These are phyloP conservation scores for Penicillium thymicola DNA, from an alignment of 2,329 filamentous ascomycete genomes.

Conservation along the genomic window DNA sequence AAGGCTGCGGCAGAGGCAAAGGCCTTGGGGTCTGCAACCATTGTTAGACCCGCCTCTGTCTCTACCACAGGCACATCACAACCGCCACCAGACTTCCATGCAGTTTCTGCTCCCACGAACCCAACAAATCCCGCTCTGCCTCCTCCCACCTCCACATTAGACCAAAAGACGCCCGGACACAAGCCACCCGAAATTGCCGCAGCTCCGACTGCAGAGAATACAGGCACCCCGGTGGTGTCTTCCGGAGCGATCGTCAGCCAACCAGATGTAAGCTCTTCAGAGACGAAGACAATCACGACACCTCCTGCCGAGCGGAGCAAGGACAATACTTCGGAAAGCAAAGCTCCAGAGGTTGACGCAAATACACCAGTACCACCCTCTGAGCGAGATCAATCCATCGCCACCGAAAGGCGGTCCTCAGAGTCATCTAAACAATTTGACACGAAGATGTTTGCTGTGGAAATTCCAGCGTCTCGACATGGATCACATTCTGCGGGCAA, in stretches of 20 bases:
- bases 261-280: not conserved
- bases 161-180: not conserved
- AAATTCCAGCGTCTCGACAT: not conserved
- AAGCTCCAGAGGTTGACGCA: not conserved
- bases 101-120: not conserved
- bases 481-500: not conserved
- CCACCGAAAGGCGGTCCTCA: not conserved
- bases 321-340: not conserved
- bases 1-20: constrained; percentile 24
- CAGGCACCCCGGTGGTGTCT: not conserved
- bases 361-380: not conserved
- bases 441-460: constrained; percentile 1
- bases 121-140: not conserved
- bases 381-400: not conserved
- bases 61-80: constrained; percentile 3
- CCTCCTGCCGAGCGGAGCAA: not conserved
- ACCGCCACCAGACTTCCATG: not conserved
- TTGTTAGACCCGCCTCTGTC: constrained; percentile 6
- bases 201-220: not conserved
- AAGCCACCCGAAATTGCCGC: not conserved
- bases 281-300: not conserved
- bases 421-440: not conserved
- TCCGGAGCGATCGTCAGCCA: not conserved
- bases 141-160: not conserved
- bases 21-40: constrained; percentile 9